Evolutionary conservation across 176 grass and related monocot genomes (phyloP).

Genomic region (Zea luxurians): DNA sequence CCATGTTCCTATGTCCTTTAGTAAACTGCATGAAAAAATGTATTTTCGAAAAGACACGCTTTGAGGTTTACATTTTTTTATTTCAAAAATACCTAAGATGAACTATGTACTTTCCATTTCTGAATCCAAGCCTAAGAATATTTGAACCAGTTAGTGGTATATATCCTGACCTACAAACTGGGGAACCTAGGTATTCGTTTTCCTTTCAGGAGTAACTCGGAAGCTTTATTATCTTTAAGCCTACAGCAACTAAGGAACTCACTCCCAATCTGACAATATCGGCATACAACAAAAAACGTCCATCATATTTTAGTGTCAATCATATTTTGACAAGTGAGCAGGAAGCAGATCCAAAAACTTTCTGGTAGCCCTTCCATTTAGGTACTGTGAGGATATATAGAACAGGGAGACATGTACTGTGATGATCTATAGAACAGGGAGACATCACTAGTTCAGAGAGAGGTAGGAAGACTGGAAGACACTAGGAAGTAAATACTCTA

Average conservation of each 20-base stretch:
- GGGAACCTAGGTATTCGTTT: not conserved
- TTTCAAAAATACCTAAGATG: not conserved
- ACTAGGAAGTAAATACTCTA: conserved; percentile 19
- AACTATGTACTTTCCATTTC: not conserved
- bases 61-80: not conserved
- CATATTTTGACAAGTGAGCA: not conserved
- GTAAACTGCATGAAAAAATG: no score
- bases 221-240: not conserved
- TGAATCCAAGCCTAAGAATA: not conserved
- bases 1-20: conserved; percentile 7
- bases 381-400: conserved; percentile 14
- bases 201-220: not conserved
- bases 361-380: conserved; percentile 24
- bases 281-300: conserved; percentile 21
- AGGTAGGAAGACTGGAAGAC: not conserved
- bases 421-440: not conserved
- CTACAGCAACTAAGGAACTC: not conserved
- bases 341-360: not conserved
- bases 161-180: no score
- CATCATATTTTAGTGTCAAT: not conserved
- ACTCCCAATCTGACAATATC: conserved; percentile 4
- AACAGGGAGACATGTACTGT: not conserved
- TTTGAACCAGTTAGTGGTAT: not conserved
- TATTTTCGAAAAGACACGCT: not conserved
- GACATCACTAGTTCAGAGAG: not conserved